Base-by-base conservation (phyloP, 1,139 yeast genomes). In the Pichia sorboxylosa region DNA sequence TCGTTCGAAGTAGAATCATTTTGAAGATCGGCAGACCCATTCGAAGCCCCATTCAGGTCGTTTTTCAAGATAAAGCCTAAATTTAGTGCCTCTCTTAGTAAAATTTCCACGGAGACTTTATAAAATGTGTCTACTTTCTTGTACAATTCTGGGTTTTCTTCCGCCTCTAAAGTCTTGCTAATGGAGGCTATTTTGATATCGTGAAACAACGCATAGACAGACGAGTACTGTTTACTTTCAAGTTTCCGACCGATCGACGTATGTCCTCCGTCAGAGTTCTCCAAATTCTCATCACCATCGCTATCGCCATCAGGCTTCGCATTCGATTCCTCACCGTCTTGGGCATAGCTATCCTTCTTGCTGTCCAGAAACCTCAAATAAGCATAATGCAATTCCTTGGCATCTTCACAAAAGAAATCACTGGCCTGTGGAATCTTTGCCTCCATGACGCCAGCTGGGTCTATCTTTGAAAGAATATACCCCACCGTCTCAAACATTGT, bases 151-250 rank as follows among this genome's bases (percentile, higher is more conserved):
- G 80, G 63, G 19, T 41, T 35, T 24, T 41, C 31, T 27, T 46
- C 49, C 16, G 35, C 31, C 25, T 43, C 38, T 10, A 40, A 24
- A 23, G 65, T 58, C 27, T 36, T 40, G 17, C 66, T 50, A 8
- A 73, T 67, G 27, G 78, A 62, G 0, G 80, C 77, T 13, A 78
- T 58, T 45, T 73, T 80, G 38, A 87, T 54, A 52, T 87, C 97
- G 48, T 80, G 90, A 48, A 69, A 83, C 11, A 84, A 46, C 28
- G 58, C 58, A 45, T 75, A 78, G 8, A 76, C 59, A 0, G 63
- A 47, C 2, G 45, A 45, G 46, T 77, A 78, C 18, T 54, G 47
- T 0, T 55, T 48, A 1, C 41, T 26, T 3, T 51, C 53, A 33
- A 58, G 49, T 35, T 59, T 58, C 6, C 51, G 50, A 1, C 44